Evolutionary conservation across 2,329 filamentous ascomycete species (phyloP).

Genomic region (Arthrobotrys sphaeroides): DNA sequence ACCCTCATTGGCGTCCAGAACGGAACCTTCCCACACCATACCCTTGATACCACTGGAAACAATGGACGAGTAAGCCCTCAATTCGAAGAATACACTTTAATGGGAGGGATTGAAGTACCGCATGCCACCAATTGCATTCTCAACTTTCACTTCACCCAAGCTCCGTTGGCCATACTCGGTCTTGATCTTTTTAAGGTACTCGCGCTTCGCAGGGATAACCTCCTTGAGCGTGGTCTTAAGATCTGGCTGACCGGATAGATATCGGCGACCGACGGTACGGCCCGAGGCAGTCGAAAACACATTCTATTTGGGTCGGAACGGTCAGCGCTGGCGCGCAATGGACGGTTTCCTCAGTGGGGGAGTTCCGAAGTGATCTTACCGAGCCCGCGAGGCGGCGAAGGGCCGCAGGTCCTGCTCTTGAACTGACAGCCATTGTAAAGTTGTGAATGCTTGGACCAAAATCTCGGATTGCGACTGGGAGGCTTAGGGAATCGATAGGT

Average conservation of each 20-base stretch:
- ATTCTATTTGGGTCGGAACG: conserved; percentile 8
- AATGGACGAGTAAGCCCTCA: not conserved
- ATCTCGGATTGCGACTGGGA: not conserved
- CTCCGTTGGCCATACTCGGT: conserved; percentile 76
- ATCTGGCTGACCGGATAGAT: conserved; percentile 77
- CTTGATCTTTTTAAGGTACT: conserved; percentile 94
- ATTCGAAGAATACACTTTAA: not conserved
- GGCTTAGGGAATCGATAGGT: not conserved
- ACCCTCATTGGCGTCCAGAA: conserved; percentile 94
- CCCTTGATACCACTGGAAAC: conserved; percentile 80
- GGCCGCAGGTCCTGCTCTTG: conserved; percentile 30
- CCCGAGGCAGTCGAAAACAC: conserved; percentile 18
- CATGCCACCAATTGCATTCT: conserved; percentile 96
- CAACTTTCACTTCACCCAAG: conserved; percentile 90
- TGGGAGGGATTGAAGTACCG: conserved; percentile 65
- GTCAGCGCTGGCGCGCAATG: not conserved
- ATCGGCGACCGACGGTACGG: conserved; percentile 21
- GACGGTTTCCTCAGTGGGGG: not conserved
- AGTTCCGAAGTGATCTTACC: conserved; percentile 10
- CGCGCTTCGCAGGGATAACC: conserved; percentile 89
- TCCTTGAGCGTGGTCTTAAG: conserved; percentile 86
- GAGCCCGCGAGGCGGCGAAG: conserved; percentile 26
- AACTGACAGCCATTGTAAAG: conserved; percentile 43
- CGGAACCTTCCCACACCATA: conserved; percentile 98
- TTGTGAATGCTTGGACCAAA: not conserved